These are phyloP conservation scores for Gliomastix tumulicola DNA, from an alignment of 2,329 filamentous ascomycete species.

Conservation along the genomic window DNA sequence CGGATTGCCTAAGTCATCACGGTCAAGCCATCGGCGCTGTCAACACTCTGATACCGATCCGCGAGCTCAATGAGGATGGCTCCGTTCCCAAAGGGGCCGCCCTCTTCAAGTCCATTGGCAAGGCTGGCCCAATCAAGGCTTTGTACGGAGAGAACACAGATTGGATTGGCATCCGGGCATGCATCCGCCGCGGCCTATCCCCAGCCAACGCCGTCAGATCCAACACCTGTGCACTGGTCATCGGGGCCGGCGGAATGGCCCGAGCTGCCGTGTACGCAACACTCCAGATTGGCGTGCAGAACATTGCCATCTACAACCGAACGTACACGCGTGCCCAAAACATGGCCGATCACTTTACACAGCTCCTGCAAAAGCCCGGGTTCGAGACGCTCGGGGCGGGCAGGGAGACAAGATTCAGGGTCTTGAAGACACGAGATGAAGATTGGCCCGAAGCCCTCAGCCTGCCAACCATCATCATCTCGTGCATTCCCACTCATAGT, in stretches of 20 bases:
- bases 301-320: constrained; percentile 69
- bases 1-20: constrained; percentile 64
- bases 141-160: constrained; percentile 77
- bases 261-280: constrained; percentile 72
- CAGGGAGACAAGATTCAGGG: constrained; percentile 40
- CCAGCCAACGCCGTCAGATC: constrained; percentile 60
- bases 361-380: constrained; percentile 36
- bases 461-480: constrained; percentile 67
- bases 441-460: constrained; percentile 58
- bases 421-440: constrained; percentile 51
- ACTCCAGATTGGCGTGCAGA: constrained; percentile 68
- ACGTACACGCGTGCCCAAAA: constrained; percentile 60
- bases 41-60: constrained; percentile 68
- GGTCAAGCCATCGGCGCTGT: constrained; percentile 68
- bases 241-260: constrained; percentile 70
- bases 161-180: constrained; percentile 72
- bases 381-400: constrained; percentile 34
- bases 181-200: constrained; percentile 64
- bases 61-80: constrained; percentile 49
- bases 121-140: constrained; percentile 58
- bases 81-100: constrained; percentile 49
- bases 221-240: constrained; percentile 48
- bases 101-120: constrained; percentile 46
- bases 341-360: constrained; percentile 64
- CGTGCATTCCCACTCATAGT: constrained; percentile 66